phyloP scores from a whole-genome alignment of 2,329 filamentous ascomycete genomes.

The Epichloe sp. region DNA sequence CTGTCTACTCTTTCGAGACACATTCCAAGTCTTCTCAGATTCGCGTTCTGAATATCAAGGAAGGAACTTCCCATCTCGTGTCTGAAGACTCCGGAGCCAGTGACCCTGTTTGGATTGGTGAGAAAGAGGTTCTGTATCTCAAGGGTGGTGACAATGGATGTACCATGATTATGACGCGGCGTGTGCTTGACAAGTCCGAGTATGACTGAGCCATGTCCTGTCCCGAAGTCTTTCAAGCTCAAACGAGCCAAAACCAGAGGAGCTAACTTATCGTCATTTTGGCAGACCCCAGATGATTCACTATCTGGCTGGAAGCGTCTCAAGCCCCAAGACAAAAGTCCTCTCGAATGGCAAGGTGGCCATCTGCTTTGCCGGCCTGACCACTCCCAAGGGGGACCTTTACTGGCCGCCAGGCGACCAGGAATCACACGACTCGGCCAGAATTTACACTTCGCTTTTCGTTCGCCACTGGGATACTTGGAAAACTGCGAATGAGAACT shows the following conservation, averaged over 20 bases:
- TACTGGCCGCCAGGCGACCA: conserved; percentile 50
- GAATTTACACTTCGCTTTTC: conserved; percentile 62
- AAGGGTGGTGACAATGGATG: conserved; percentile 33
- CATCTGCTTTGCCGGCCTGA: conserved; percentile 48
- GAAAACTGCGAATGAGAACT: conserved; percentile 52
- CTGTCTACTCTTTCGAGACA: conserved; percentile 66
- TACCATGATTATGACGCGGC: conserved; percentile 31
- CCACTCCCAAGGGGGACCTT: conserved; percentile 55
- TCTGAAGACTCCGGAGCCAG: conserved; percentile 51
- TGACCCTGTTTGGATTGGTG: conserved; percentile 66
- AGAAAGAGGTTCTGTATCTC: conserved; percentile 47
- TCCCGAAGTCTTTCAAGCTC: neutral
- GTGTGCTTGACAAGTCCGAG: conserved; percentile 22
- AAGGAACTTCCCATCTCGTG: conserved; percentile 51
- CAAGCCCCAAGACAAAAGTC: conserved; percentile 45
- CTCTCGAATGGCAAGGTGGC: conserved; percentile 37
- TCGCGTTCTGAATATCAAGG: conserved; percentile 55
- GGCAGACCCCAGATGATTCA: conserved; percentile 31
- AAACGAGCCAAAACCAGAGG: neutral
- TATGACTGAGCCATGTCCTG: conserved; percentile 11
- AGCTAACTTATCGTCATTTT: neutral
- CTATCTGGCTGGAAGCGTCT: conserved; percentile 37
- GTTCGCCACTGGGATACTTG: conserved; percentile 79
- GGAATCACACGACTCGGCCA: conserved; percentile 49
- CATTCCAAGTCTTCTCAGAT: conserved; percentile 59